Evolutionary conservation across 495 filamentous ascomycete species (phyloP).

Genomic region (Saxophila tyrrhenica): DNA sequence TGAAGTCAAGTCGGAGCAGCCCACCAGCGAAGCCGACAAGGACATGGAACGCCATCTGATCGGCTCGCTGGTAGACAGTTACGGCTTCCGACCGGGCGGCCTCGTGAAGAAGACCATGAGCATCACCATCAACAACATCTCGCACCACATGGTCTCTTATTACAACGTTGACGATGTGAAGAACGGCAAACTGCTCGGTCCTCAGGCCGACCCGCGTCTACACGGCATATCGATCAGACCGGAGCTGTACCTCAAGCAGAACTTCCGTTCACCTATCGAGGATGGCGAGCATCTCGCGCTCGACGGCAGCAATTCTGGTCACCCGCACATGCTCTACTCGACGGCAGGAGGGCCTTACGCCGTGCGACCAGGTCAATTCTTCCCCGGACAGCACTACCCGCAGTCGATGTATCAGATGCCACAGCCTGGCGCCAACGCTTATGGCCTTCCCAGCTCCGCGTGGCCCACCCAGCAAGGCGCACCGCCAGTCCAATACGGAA

Average conservation of each 20-base stretch:
- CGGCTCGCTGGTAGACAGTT: conserved; percentile 75
- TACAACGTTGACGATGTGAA: conserved; percentile 71
- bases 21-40: conserved; percentile 29
- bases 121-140: conserved; percentile 53
- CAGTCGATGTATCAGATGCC: conserved; percentile 2
- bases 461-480: conserved; percentile 11
- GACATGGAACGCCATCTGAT: conserved; percentile 58
- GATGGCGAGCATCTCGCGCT: conserved; percentile 17
- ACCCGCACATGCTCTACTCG: conserved; percentile 16
- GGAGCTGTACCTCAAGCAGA: conserved; percentile 53
- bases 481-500: conserved; percentile 1
- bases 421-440: neutral
- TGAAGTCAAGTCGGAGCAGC: conserved; percentile 15
- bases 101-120: conserved; percentile 89
- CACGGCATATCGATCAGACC: conserved; percentile 45
- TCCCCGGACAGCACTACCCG: conserved; percentile 7
- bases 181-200: conserved; percentile 46
- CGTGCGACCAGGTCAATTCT: conserved; percentile 14
- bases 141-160: conserved; percentile 80
- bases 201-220: conserved; percentile 44
- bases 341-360: conserved; percentile 7
- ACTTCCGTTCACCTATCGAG: conserved; percentile 56
- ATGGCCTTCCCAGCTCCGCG: conserved; percentile 4
- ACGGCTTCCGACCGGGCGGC: conserved; percentile 73
- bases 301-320: conserved; percentile 11